Evolutionary conservation across 2,329 filamentous ascomycete genomes (phyloP), one percentile per base, ranked within the genome.

Genomic region (Kalmusia sp.): DNA sequence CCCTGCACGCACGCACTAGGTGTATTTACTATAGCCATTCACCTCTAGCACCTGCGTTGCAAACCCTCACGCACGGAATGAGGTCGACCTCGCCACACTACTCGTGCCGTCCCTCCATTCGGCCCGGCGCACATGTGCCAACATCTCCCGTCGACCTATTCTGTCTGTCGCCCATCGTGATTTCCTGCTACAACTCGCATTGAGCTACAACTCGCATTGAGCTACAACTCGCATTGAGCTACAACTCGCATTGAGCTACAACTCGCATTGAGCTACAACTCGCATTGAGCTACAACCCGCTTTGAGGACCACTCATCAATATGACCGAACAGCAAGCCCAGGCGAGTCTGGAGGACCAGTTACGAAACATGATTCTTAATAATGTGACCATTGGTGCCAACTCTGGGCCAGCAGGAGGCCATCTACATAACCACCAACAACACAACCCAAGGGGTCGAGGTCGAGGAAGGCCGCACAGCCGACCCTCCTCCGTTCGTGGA

Each of bases 331-430:
- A 28, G 15, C 44, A 47, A 15, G 24, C 31, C 14, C 44, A 51
- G 17, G 54, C 31, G 24, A 63, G 55, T 21, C 57, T 74, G 43
- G 86, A 89, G 64, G 78, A 82, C 44, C 83, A 81, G 48, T 73
- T 89, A 33, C 82, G 85, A 39, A 79, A 76, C 54, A 80, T 90
- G 70, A 87, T 87, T 25, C 76, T 89, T 44, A 80, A 76, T 57
- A 84, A 85, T 65, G 73, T 76, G 43, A 71, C 69, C 21, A 65
- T 72, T 6, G 47, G 58, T n/a, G 39, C 51, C 38, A 30, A n/a
- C 21, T 14, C 35, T 12, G 44, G 46, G 12, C 59, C 61, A 33
- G 39, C 57, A 53, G 52, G 2, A 15, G 21, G 19, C n/a, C 31
- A 65, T 53, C 55, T 59, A 50, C 62, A 62, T 19, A 48, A 54